These are phyloP conservation scores for Acer yangbiense DNA, from an alignment of 345 rosid genomes.

Conservation along the genomic window DNA sequence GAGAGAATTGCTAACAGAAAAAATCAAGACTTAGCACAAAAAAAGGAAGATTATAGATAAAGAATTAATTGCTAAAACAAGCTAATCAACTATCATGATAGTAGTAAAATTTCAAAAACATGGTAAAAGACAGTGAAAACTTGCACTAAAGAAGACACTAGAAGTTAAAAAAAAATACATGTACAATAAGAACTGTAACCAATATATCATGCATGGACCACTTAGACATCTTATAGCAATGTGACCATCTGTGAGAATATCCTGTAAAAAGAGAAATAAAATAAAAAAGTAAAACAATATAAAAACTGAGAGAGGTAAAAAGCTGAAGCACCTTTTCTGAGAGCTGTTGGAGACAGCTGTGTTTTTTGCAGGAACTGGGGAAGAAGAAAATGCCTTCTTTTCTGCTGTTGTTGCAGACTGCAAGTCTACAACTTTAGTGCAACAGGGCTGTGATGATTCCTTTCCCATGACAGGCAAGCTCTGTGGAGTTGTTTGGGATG, in stretches of 20 bases:
- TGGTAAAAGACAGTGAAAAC: not conserved
- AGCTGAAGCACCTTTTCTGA: slow-evolving; percentile 69
- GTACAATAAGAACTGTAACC: slow-evolving; percentile 12
- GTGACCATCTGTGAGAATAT: slow-evolving; percentile 48
- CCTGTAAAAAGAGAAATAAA: slow-evolving; percentile 23
- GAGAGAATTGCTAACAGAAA: slow-evolving; percentile 9
- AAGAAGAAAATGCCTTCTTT: slow-evolving; percentile 49
- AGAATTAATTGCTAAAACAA: slow-evolving; percentile 11
- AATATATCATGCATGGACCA: slow-evolving; percentile 43
- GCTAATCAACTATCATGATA: not conserved
- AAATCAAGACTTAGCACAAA: slow-evolving; percentile 12
- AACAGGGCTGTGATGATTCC: slow-evolving; percentile 52
- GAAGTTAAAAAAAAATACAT: not conserved
- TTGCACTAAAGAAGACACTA: slow-evolving; percentile 17
- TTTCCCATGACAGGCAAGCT: slow-evolving; percentile 39
- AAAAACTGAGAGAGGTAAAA: slow-evolving; percentile 24
- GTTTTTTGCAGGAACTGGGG: slow-evolving; percentile 41
- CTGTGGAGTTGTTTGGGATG: slow-evolving; percentile 16
- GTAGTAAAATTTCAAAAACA: slow-evolving; percentile 4
- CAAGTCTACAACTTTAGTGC: slow-evolving; percentile 48
- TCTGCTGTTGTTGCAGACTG: slow-evolving; percentile 40
- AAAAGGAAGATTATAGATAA: slow-evolving; percentile 13
- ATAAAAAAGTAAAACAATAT: slow-evolving; percentile 13
- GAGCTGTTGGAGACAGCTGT: slow-evolving; percentile 54
- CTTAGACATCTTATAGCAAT: slow-evolving; percentile 21